A percentile compares a stretch with the other conserved stretches of the same genome.
Evolutionary conservation across 1,139 yeast species (phyloP).

Genomic region (Meyerozyma guilliermondii): DNA sequence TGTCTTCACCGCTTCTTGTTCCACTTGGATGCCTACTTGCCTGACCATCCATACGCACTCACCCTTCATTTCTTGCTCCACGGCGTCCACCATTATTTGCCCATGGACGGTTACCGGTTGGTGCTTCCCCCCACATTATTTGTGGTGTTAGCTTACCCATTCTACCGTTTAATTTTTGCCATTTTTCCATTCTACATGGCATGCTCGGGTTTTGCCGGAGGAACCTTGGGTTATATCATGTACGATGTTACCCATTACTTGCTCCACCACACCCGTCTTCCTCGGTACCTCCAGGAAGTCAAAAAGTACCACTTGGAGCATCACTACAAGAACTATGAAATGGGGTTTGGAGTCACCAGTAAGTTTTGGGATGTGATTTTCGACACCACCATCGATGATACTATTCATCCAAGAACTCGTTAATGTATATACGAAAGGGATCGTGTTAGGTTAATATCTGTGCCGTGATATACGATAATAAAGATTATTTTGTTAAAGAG

Average conservation of each 20-base stretch:
- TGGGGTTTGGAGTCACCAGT: constrained; percentile 94
- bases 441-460: too few species aligned
- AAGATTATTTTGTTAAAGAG: too few species aligned
- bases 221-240: constrained; percentile 84
- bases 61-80: constrained; percentile 86
- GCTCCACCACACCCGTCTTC: constrained; percentile 81
- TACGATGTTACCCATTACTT: constrained; percentile 86
- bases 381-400: constrained; percentile 53
- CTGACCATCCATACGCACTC: constrained; percentile 70
- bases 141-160: constrained; percentile 38
- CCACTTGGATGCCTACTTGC: constrained; percentile 84
- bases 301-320: constrained; percentile 94
- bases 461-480: too few species aligned
- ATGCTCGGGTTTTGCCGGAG: constrained; percentile 77
- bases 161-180: constrained; percentile 34
- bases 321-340: constrained; percentile 92
- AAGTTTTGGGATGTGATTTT: constrained; percentile 92
- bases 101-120: constrained; percentile 90
- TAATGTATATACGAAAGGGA: not conserved
- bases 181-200: constrained; percentile 44
- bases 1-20: constrained; percentile 83
- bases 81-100: constrained; percentile 95
- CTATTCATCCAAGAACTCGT: constrained; percentile 16
- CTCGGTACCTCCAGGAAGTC: constrained; percentile 66
- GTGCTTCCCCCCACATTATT: constrained; percentile 95